phyloP scores from a whole-genome alignment of 768 basidiomycete genomes.

The Pleurotus cornucopiae region DNA sequence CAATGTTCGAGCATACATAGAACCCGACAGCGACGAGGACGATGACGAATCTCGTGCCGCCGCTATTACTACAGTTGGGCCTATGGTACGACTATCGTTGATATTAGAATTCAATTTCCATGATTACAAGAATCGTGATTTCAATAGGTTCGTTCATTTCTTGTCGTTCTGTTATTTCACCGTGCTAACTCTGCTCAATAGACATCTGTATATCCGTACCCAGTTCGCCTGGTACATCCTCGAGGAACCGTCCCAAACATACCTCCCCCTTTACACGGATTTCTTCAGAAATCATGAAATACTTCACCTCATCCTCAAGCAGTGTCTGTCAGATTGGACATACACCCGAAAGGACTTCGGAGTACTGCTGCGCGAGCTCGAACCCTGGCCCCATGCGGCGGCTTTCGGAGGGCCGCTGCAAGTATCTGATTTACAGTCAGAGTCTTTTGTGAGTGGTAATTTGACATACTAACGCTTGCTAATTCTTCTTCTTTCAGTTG shows the following conservation, averaged over 20 bases:
- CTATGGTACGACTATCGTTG: constrained; percentile 31
- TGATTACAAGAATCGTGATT: constrained; percentile 18
- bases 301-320: constrained; percentile 42
- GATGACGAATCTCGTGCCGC: constrained; percentile 17
- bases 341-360: background rate
- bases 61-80: constrained; percentile 28
- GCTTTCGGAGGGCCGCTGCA: constrained; percentile 38
- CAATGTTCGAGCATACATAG: constrained; percentile 34
- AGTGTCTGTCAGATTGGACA: constrained; percentile 24
- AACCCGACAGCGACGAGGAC: constrained; percentile 15
- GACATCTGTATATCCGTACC: constrained; percentile 64
- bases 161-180: background rate
- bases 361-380: too few species aligned
- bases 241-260: constrained; percentile 39
- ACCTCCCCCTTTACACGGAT: constrained; percentile 37
- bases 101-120: constrained; percentile 50
- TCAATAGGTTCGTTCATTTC: constrained; percentile 43
- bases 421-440: constrained; percentile 37
- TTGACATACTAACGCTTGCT: background rate
- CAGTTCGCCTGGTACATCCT: constrained; percentile 69
- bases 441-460: constrained; percentile 38
- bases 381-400: too few species aligned
- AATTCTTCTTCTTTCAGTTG: background rate
- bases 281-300: constrained; percentile 51
- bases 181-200: constrained; percentile 16